Percentiles rank a stretch among this genome's conserved stretches.
Conservation (phyloP, 192 early-diverging fungal genomes). For the Backusella sp. region DNA sequence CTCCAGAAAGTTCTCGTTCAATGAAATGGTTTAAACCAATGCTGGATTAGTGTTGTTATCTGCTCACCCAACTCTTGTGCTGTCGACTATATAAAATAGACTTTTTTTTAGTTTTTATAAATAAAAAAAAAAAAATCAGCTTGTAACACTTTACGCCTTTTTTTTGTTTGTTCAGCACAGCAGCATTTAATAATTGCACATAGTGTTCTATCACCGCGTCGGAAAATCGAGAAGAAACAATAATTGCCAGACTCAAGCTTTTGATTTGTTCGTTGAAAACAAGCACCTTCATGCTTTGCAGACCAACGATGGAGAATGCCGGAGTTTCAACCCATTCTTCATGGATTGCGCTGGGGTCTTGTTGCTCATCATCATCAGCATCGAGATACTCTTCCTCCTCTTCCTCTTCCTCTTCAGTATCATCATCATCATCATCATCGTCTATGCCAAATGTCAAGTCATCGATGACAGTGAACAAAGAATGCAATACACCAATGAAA, state of each 20-base stretch:
- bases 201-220: neutral
- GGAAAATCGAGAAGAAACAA: neutral
- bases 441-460: neutral
- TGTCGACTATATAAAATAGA: neutral
- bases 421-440: neutral
- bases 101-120: neutral
- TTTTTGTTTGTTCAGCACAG: neutral
- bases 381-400: neutral
- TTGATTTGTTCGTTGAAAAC: neutral
- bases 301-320: neutral
- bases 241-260: neutral
- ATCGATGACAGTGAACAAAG: neutral
- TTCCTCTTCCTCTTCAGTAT: neutral
- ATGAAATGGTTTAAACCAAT: neutral
- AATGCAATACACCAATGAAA: neutral
- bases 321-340: neutral
- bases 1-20: neutral
- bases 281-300: neutral
- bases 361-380: neutral
- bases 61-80: neutral
- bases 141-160: neutral
- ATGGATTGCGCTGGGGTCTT: neutral
- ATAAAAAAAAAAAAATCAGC: neutral
- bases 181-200: neutral
- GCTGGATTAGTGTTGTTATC: neutral